Base-by-base conservation (phyloP, 2,329 filamentous ascomycete genomes). In the Hirsutella thompsonii region DNA sequence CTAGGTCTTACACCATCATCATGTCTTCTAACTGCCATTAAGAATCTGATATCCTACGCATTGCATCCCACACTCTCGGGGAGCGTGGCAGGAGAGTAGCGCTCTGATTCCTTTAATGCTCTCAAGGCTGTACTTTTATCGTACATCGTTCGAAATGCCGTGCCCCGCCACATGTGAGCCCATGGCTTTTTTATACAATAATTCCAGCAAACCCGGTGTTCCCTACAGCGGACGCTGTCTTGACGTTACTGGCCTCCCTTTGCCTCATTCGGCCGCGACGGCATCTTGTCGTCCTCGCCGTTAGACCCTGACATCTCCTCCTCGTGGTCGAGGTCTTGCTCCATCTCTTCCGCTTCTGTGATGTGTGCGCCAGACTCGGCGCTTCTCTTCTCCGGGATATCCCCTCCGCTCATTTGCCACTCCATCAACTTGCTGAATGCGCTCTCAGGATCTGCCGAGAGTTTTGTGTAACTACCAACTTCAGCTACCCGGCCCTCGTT, bases 401-500 rank as follows among this genome's bases (percentile, higher is more conserved):
- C 87, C 8, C 83, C 83, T 11, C 89, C 90, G 52, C 75, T 92
- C 77, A 96, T 84, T 64, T 98, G 92, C 89, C 89, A 96, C 62
- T 96, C 90, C 92, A 98, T 98, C 40, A 98, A 69, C 63, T 83
- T 92, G 52, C 81, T 90, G 56, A 98, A 98, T 2, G 89, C 87
- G 40, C 90, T 93, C 9, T 82, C 68, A 14, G 75, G 73, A 44
- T 86, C 77, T 5, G 74, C 69, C 40, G 81, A 83, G 19, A 98
- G 73, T 47, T 87, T 75, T 20, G 72, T 65, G 58, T 94, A 98
- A 43, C 81, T 83, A 42, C 92, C 92, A 47, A 84, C 83, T 60
- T 98, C 90, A 3, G 90, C 92, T 3, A 98, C 90, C 44, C 75
- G 81, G 47, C 92, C 93, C 54, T 95, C 82, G 42, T 73, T 78